phyloP scores from a whole-genome alignment of 2,329 filamentous ascomycete genomes.

The Aspergillus brunneoviolaceus region DNA sequence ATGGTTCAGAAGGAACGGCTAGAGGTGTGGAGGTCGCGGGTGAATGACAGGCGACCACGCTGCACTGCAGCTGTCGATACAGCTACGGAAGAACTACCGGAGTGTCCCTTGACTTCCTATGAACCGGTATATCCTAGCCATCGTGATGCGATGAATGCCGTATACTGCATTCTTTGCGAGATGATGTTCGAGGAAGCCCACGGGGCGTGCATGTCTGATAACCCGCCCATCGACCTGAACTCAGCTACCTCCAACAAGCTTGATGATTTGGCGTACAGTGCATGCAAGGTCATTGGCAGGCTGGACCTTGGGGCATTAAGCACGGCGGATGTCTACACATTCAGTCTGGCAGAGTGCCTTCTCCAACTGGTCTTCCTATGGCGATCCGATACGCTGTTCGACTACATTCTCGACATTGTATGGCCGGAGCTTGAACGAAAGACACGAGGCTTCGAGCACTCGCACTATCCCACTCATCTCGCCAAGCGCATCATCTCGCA shows the following conservation, averaged over 20 bases:
- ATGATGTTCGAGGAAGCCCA: slow-evolving; percentile 8
- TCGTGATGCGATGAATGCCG: slow-evolving; percentile 16
- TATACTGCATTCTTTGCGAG: slow-evolving; percentile 15
- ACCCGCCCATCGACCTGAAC: neutral
- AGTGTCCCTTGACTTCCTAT: neutral
- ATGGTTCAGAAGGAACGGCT: slow-evolving; percentile 15
- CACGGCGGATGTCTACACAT: slow-evolving; percentile 16
- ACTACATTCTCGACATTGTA: slow-evolving; percentile 16
- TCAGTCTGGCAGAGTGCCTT: slow-evolving; percentile 13
- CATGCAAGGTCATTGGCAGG: slow-evolving; percentile 3
- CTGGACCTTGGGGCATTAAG: neutral
- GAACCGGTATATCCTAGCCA: slow-evolving; percentile 1
- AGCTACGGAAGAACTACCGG: too few relatives aligned
- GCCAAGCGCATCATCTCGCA: slow-evolving; percentile 22
- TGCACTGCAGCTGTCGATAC: too few relatives aligned
- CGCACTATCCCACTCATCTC: slow-evolving; percentile 24
- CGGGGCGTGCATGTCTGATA: neutral
- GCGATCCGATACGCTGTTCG: slow-evolving; percentile 5
- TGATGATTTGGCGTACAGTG: neutral
- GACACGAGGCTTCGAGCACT: slow-evolving; percentile 23
- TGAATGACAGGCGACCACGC: neutral
- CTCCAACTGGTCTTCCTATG: slow-evolving; percentile 11
- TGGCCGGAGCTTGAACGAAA: slow-evolving; percentile 20
- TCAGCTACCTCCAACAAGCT: neutral
- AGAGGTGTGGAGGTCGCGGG: slow-evolving; percentile 17